Percentiles rank a stretch among this genome's conserved stretches.
Conservation (phyloP, 176 grass and related monocot species). For the Aegilops sharonensis region DNA sequence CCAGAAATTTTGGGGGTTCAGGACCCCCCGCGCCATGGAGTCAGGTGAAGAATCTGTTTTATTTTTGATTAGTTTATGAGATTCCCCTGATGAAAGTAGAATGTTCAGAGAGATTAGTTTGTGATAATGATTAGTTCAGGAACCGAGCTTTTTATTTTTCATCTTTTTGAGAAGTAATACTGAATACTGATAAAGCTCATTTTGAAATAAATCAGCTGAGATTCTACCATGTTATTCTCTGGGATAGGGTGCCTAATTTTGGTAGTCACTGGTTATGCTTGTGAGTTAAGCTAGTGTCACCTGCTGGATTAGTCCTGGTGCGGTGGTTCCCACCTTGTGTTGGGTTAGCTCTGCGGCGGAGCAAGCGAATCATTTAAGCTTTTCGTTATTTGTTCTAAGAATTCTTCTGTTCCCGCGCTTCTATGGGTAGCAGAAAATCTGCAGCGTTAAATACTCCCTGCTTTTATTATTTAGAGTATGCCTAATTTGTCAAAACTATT, state of each 20-base stretch:
- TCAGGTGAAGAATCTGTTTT: background rate
- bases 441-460: background rate
- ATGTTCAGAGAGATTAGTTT: background rate
- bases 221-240: background rate
- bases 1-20: background rate
- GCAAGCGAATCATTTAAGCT: background rate
- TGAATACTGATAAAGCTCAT: too few relatives aligned
- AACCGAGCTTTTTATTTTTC: too few relatives aligned
- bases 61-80: too few relatives aligned
- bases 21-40: slow-evolving; percentile 10
- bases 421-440: background rate
- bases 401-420: background rate
- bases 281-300: background rate
- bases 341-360: background rate
- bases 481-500: background rate
- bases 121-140: background rate
- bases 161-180: background rate
- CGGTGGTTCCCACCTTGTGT: background rate
- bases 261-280: background rate
- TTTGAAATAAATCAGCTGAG: background rate
- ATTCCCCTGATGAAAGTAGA: background rate
- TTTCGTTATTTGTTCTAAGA: background rate
- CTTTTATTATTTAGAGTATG: background rate
- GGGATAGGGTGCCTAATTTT: background rate
- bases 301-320: background rate